phyloP scores from a whole-genome alignment of 768 basidiomycete genomes.

The Phylloporus arenicola region DNA sequence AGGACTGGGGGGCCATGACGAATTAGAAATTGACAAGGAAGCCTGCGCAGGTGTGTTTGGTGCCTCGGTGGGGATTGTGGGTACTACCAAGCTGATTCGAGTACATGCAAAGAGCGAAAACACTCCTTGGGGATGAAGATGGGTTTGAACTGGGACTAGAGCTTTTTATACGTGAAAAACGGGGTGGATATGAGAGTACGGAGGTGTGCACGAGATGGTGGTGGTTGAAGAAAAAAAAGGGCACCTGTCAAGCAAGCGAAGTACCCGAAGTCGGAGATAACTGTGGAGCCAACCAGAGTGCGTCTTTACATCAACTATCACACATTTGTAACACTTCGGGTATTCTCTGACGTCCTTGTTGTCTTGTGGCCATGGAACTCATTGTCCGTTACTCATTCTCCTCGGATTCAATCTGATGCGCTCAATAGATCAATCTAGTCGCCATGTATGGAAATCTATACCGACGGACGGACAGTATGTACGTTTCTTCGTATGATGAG shows the following conservation, averaged over 20 bases:
- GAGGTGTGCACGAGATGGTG: slow-evolving; percentile 6
- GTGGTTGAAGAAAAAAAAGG: slow-evolving; percentile 15
- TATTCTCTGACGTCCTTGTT: background rate
- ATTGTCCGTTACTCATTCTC: background rate
- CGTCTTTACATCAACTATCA: background rate
- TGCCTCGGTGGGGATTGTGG: slow-evolving; percentile 86
- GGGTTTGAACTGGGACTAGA: background rate
- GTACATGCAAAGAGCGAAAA: slow-evolving; percentile 76
- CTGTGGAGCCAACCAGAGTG: background rate
- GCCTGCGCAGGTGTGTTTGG: slow-evolving; percentile 73
- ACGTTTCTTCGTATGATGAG: no score
- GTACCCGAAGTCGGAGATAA: slow-evolving; percentile 18
- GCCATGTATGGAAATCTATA: background rate
- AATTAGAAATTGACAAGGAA: slow-evolving; percentile 39
- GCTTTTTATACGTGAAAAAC: slow-evolving; percentile 25
- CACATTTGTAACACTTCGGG: background rate
- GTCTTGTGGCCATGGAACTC: background rate
- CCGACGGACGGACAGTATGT: no score
- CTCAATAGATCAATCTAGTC: background rate
- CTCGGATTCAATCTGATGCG: background rate
- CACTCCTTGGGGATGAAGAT: slow-evolving; percentile 18
- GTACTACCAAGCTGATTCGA: slow-evolving; percentile 87
- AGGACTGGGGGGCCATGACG: slow-evolving; percentile 47
- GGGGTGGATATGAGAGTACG: slow-evolving; percentile 9
- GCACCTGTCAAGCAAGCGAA: slow-evolving; percentile 4